These are phyloP conservation scores for Mycena polygramma DNA, from an alignment of 768 basidiomycete species.

Conservation along the genomic window DNA sequence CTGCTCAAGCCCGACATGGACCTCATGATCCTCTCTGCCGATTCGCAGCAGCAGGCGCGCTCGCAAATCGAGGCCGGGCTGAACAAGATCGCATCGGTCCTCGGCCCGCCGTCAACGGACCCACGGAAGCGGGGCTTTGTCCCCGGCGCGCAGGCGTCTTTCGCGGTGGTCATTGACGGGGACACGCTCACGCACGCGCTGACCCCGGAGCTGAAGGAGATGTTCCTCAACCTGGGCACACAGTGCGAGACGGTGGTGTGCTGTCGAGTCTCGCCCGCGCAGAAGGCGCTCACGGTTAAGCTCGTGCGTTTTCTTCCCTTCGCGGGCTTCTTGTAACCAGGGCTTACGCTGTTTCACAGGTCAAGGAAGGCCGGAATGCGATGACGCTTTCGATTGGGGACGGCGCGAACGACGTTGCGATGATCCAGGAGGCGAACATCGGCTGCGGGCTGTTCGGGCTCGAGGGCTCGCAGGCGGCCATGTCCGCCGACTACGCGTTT, in stretches of 20 bases:
- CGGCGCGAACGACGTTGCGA: slow-evolving; percentile 97
- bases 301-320: slow-evolving; percentile 64
- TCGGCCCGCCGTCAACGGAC: slow-evolving; percentile 80
- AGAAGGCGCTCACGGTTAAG: slow-evolving; percentile 97
- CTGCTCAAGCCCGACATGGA: slow-evolving; percentile 95
- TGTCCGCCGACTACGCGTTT: slow-evolving; percentile 99
- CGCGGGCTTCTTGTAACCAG: background rate
- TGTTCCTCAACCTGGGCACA: slow-evolving; percentile 93
- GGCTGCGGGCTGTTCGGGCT: slow-evolving; percentile 94
- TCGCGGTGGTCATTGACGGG: slow-evolving; percentile 97
- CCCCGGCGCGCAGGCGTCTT: slow-evolving; percentile 75
- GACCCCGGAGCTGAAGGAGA: slow-evolving; percentile 77
- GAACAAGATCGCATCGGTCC: slow-evolving; percentile 92
- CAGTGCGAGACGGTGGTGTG: slow-evolving; percentile 99
- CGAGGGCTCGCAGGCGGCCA: slow-evolving; percentile 97
- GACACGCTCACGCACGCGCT: slow-evolving; percentile 91
- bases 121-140: slow-evolving; percentile 75
- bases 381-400: slow-evolving; percentile 99
- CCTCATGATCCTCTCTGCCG: slow-evolving; percentile 95
- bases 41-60: slow-evolving; percentile 78
- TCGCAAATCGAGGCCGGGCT: slow-evolving; percentile 91
- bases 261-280: slow-evolving; percentile 96
- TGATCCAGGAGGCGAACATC: slow-evolving; percentile 99
- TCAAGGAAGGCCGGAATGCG: slow-evolving; percentile 94
- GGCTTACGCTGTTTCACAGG: slow-evolving; percentile 57